These are phyloP conservation scores for Xylaria arbuscula DNA, from an alignment of 2,329 filamentous ascomycete genomes.

Conservation along the genomic window DNA sequence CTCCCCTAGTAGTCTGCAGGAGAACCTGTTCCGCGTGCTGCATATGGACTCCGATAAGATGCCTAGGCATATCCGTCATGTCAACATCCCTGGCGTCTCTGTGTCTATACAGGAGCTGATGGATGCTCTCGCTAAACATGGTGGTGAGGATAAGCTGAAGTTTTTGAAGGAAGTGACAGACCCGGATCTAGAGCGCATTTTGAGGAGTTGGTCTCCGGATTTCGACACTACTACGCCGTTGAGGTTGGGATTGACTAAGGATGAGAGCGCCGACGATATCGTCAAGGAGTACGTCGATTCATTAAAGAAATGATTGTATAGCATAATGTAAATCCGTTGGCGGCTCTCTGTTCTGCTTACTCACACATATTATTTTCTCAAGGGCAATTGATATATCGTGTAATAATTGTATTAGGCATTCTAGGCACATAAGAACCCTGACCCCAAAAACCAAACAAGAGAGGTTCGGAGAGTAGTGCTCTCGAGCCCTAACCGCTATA, in stretches of 20 bases:
- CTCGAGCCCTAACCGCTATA: not conserved
- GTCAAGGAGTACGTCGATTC: conserved; percentile 66
- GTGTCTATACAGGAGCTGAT: conserved; percentile 70
- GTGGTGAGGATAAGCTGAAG: conserved; percentile 64
- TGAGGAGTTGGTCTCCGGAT: conserved; percentile 69
- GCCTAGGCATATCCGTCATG: conserved; percentile 59
- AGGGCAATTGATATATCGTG: not conserved
- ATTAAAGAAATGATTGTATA: conserved; percentile 43
- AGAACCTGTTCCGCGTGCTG: conserved; percentile 63
- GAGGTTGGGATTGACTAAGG: conserved; percentile 62
- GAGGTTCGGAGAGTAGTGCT: not conserved
- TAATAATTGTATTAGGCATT: not conserved
- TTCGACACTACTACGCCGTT: conserved; percentile 65
- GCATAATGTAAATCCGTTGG: not conserved
- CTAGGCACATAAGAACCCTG: not conserved
- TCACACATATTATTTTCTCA: not conserved
- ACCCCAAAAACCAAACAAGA: not conserved
- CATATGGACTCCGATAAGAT: conserved; percentile 55
- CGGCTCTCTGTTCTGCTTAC: not conserved
- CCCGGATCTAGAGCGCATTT: conserved; percentile 64
- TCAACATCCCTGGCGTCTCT: conserved; percentile 69
- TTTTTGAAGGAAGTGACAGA: conserved; percentile 66
- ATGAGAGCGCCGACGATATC: conserved; percentile 64
- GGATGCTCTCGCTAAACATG: conserved; percentile 66
- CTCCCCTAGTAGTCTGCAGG: conserved; percentile 62